These are phyloP conservation scores for Microglena sp. DNA, from an alignment of 139 green algal genomes.

Conservation along the genomic window DNA sequence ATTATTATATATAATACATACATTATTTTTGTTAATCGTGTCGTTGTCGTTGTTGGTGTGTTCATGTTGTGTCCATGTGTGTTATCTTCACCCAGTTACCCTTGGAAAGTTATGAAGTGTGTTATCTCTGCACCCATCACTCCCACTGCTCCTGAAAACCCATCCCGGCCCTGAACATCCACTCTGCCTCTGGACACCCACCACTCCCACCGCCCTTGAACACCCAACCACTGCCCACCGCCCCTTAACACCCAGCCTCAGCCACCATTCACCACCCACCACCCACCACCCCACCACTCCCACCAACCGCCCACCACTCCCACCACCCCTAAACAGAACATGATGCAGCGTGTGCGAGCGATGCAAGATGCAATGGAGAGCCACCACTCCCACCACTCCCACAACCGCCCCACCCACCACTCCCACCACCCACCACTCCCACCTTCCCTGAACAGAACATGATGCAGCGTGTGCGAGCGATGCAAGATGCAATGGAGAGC, in stretches of 20 bases:
- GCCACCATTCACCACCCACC: not conserved
- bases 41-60: no score
- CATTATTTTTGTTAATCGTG: no score
- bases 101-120: no score
- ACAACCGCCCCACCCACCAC: not conserved
- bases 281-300: no score
- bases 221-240: not conserved
- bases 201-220: not conserved
- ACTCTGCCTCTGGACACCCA: not conserved
- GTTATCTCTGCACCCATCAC: not conserved
- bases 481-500: not conserved
- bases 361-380: not conserved
- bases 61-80: no score
- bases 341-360: not conserved
- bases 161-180: no score
- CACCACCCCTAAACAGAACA: no score
- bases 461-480: not conserved
- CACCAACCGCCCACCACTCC: not conserved
- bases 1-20: no score
- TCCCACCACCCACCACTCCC: not conserved
- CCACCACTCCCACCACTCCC: not conserved
- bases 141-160: no score
- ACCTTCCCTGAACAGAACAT: not conserved
- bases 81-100: no score
- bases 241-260: not conserved